Conservation (phyloP, 179 eudicot species). For the Beta lomatogona region DNA sequence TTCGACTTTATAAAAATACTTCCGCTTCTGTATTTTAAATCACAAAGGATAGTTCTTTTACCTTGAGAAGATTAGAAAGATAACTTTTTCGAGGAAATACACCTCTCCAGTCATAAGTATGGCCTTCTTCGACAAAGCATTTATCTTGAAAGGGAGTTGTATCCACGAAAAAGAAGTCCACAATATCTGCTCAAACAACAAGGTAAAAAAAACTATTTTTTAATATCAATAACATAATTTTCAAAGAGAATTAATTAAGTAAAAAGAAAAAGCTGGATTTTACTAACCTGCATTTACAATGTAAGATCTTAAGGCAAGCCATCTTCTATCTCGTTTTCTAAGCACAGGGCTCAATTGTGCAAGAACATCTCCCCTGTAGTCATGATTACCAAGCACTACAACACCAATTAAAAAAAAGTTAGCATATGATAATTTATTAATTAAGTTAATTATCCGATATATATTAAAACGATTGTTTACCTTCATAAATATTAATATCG, state of each 20-base stretch:
- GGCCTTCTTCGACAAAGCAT: conserved; percentile 50
- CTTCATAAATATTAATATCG: no score
- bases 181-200: conserved; percentile 49
- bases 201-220: no score
- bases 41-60: conserved; percentile 9
- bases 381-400: conserved; percentile 21
- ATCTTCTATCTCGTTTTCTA: conserved; percentile 18
- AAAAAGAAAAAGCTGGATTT: neutral
- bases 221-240: neutral
- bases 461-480: no score
- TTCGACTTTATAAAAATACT: no score
- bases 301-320: conserved; percentile 16
- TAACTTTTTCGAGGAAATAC: conserved; percentile 58
- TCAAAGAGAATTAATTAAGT: neutral
- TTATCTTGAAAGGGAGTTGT: conserved; percentile 80
- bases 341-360: conserved; percentile 10
- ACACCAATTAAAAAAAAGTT: neutral
- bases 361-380: conserved; percentile 19
- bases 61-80: conserved; percentile 53
- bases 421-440: neutral
- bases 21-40: no score
- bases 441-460: no score
- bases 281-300: conserved; percentile 4
- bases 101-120: conserved; percentile 81
- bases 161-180: conserved; percentile 80